Conservation (phyloP, 1,139 yeast genomes). For the Nakaseomyces kungkrabaensis region DNA sequence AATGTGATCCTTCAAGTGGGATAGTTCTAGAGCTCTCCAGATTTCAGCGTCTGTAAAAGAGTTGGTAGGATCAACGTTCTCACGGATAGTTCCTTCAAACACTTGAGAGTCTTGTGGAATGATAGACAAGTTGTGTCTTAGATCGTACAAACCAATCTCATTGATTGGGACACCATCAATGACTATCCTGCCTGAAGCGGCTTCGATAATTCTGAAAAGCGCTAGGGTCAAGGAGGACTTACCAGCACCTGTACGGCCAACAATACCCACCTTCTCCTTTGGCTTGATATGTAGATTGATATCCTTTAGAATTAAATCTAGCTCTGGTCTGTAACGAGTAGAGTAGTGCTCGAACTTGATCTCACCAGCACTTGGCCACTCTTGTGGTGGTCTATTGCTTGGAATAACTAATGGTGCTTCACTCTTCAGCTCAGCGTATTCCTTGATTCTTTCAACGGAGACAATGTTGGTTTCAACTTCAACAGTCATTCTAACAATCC, state of each 20-base stretch:
- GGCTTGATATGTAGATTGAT: constrained; percentile 61
- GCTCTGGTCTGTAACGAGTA: constrained; percentile 74
- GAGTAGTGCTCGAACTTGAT: constrained; percentile 67
- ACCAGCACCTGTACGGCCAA: constrained; percentile 96
- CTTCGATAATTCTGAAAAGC: constrained; percentile 81
- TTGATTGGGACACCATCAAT: constrained; percentile 68
- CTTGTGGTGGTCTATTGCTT: constrained; percentile 51
- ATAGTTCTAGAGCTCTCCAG: constrained; percentile 77
- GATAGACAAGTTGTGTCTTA: constrained; percentile 76
- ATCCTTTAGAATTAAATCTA: constrained; percentile 69
- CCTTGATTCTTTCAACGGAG: constrained; percentile 88
- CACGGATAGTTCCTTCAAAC: constrained; percentile 81
- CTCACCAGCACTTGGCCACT: constrained; percentile 76
- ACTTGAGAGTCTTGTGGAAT: constrained; percentile 98
- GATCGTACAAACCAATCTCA: constrained; percentile 67
- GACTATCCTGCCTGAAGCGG: constrained; percentile 57
- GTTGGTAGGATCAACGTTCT: constrained; percentile 79
- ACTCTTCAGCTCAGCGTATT: constrained; percentile 60
- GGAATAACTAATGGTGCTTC: constrained; percentile 79
- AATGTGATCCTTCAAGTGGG: constrained; percentile 76
- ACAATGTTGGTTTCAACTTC: constrained; percentile 96
- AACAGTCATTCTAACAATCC: constrained; percentile 98
- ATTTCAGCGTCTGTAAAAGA: constrained; percentile 62
- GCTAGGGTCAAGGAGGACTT: constrained; percentile 87
- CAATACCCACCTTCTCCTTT: constrained; percentile 86